Conservation (phyloP, 257 asterid genomes). For the Nicotiana tomentosiformis region DNA sequence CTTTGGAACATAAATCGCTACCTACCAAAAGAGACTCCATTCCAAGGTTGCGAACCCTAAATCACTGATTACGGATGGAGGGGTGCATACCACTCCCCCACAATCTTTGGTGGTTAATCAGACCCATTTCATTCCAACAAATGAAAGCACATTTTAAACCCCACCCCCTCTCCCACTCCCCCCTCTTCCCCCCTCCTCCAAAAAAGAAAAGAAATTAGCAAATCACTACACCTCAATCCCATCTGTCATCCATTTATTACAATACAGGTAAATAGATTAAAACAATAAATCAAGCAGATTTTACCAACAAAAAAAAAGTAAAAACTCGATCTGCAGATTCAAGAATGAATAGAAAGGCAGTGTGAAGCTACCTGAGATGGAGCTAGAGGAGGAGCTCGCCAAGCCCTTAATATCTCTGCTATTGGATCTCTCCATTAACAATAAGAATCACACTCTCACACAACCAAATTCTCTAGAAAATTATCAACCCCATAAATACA, state of each 20-base stretch:
- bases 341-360: neutral
- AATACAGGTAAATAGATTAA: neutral
- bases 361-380: constrained; percentile 10
- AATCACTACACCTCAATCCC: neutral
- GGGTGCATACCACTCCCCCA: no score
- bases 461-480: neutral
- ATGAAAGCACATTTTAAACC: neutral
- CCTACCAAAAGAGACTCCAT: no score
- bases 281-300: neutral
- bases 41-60: no score
- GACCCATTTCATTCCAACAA: neutral
- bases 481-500: neutral
- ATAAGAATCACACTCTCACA: neutral
- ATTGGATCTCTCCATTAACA: constrained; percentile 15
- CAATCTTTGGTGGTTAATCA: no score
- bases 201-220: neutral
- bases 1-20: no score
- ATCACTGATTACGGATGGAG: no score
- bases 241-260: neutral
- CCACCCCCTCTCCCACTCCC: neutral
- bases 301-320: neutral
- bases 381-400: constrained; percentile 9
- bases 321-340: neutral
- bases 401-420: constrained; percentile 7
- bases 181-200: neutral